Evolutionary conservation across 2,329 filamentous ascomycete genomes (phyloP), one percentile per base, ranked within the genome.

Genomic region (Epichloe sp.): DNA sequence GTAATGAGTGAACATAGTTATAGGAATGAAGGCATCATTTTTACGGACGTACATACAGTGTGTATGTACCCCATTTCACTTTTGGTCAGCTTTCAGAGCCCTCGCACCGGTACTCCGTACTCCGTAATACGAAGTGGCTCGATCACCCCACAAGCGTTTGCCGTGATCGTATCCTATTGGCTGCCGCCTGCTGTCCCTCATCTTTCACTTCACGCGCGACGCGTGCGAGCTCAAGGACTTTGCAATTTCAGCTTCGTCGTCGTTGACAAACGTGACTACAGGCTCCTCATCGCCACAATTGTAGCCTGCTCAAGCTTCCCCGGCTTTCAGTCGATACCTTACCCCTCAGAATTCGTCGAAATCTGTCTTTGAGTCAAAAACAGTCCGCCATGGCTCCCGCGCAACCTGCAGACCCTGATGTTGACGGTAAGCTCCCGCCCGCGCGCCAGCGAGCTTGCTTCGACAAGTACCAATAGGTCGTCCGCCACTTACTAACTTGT

Each of bases 141-240:
- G 0, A 63, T 63, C 0, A 63, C 61, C 42, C 42, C 31, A 49
- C 34, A 23, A 17, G 26, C 14, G 36, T 14, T 31, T 7, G 31
- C 26, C 17, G 14, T 37, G 1, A 12, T 10, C 12, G 15, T 23
- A 26, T 26, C 19, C 35, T 15, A 46, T 46, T 50, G 42, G 49
- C 48, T 36, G 23, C 23, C 6, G 31, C 47, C 14, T 14, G 26
- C 47, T 37, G 15, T 21, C 47, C 21, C 8, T 23, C 19, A 26
- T 14, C 36, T 46, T 41, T 46, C 49, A 46, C 65, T 69, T 67
- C 60, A 69, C 66, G 65, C 66, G 66, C 60, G 59, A 68, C 66
- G 66, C 66, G 65, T 63, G 58, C 58, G 52, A 48, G 37, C 45
- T 38, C 14, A 45, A 17, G 3, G 15, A 10, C 17, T 36, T 47